These are phyloP conservation scores for Berberis thunbergii DNA, from an alignment of 164 flowering plant species.

Conservation along the genomic window DNA sequence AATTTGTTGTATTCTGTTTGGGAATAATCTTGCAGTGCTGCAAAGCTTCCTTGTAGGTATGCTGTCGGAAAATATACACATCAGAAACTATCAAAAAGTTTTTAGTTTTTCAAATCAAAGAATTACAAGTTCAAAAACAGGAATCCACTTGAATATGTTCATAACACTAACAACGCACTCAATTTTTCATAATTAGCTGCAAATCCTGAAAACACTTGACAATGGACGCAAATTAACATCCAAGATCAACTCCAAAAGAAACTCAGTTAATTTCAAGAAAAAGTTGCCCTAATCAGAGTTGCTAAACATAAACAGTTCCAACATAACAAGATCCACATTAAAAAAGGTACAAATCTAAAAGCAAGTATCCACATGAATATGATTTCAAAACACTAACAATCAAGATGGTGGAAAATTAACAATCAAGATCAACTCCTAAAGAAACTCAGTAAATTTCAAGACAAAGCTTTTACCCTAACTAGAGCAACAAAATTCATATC, in stretches of 20 bases:
- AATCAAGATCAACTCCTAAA: too few species aligned
- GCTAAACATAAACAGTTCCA: background rate
- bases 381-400: too few species aligned
- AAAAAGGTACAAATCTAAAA: too few species aligned
- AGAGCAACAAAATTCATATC: background rate
- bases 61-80: slow-evolving; percentile 28
- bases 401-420: too few species aligned
- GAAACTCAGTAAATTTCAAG: too few species aligned
- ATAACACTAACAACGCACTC: background rate
- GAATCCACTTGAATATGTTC: background rate
- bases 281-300: too few species aligned
- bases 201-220: background rate
- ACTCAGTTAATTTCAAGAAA: too few species aligned
- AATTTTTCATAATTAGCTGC: background rate
- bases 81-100: background rate
- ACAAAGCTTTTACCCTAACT: too few species aligned
- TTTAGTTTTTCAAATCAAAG: too few species aligned
- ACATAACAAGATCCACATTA: too few species aligned
- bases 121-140: background rate
- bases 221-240: background rate
- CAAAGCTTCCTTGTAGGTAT: slow-evolving; percentile 83
- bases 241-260: background rate
- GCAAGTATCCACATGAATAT: too few species aligned
- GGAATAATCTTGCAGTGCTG: slow-evolving; percentile 69
- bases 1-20: slow-evolving; percentile 43